phyloP scores from a whole-genome alignment of 2,329 filamentous ascomycete genomes.

The Neurospora sp. region DNA sequence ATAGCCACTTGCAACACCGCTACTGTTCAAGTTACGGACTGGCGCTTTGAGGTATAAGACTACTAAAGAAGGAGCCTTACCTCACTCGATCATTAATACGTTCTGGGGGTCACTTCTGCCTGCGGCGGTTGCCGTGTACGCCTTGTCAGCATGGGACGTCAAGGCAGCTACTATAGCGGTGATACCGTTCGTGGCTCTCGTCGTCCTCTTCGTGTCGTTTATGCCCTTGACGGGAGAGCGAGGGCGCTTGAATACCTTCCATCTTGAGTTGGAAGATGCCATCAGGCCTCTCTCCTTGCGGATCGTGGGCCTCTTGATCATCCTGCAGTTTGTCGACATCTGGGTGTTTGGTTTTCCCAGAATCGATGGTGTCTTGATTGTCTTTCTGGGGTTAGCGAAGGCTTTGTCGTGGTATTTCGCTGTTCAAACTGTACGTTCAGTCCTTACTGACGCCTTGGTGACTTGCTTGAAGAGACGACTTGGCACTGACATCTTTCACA shows the following conservation, averaged over 20 bases:
- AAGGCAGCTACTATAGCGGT: conserved; percentile 16
- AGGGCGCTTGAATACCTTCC: conserved; percentile 19
- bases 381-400: conserved; percentile 22
- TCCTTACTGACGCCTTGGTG: neutral
- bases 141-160: conserved; percentile 22
- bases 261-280: conserved; percentile 24
- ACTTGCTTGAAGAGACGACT: neutral
- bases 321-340: conserved; percentile 11
- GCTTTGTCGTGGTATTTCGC: conserved; percentile 27
- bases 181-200: conserved; percentile 20
- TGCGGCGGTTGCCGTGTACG: conserved; percentile 16
- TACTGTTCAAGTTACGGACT: conserved; percentile 17
- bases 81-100: conserved; percentile 11
- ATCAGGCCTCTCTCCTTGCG: conserved; percentile 19
- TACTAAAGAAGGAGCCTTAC: conserved; percentile 6
- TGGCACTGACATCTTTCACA: conserved; percentile 8
- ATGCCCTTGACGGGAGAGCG: conserved; percentile 8
- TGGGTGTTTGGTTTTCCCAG: conserved; percentile 18
- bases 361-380: conserved; percentile 4
- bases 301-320: conserved; percentile 11
- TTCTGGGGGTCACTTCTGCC: conserved; percentile 16
- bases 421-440: conserved; percentile 21
- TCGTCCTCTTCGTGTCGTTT: conserved; percentile 22
- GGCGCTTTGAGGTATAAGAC: neutral
- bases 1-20: conserved; percentile 24